These are phyloP conservation scores for Juncus effusus DNA, from an alignment of 176 grass and related monocot genomes.

Conservation along the genomic window DNA sequence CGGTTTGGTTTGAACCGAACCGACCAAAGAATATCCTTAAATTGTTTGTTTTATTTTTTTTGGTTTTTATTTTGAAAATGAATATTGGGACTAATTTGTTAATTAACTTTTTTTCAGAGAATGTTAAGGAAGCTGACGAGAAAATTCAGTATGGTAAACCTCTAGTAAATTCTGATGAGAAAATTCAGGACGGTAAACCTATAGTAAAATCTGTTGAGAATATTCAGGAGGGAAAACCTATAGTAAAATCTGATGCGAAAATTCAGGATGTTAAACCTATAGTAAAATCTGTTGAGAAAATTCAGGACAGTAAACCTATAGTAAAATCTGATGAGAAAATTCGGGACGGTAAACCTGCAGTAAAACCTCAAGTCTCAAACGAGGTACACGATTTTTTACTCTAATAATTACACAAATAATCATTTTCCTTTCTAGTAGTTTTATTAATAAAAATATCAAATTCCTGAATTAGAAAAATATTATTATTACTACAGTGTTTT, in stretches of 20 bases:
- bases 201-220: neutral
- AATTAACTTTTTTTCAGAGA: constrained; percentile 11
- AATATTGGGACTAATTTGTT: neutral
- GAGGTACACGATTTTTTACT: constrained; percentile 14
- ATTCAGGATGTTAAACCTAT: neutral
- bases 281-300: too few relatives aligned
- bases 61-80: too few relatives aligned
- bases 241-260: neutral
- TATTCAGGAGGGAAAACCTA: neutral
- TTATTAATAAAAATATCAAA: too few relatives aligned
- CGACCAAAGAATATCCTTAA: too few relatives aligned
- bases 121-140: constrained; percentile 16
- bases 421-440: too few relatives aligned
- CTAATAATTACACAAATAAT: too few relatives aligned
- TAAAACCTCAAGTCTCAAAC: constrained; percentile 5
- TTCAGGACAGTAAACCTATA: too few relatives aligned
- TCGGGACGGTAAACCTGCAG: neutral
- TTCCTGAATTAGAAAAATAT: too few relatives aligned
- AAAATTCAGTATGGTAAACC: neutral
- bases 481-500: too few relatives aligned
- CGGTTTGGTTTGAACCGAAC: too few relatives aligned
- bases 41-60: too few relatives aligned
- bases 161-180: neutral
- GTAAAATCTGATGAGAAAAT: too few relatives aligned
- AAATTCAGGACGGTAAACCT: neutral